phyloP scores from a whole-genome alignment of 768 basidiomycete genomes.

The Chalciporus chontae region DNA sequence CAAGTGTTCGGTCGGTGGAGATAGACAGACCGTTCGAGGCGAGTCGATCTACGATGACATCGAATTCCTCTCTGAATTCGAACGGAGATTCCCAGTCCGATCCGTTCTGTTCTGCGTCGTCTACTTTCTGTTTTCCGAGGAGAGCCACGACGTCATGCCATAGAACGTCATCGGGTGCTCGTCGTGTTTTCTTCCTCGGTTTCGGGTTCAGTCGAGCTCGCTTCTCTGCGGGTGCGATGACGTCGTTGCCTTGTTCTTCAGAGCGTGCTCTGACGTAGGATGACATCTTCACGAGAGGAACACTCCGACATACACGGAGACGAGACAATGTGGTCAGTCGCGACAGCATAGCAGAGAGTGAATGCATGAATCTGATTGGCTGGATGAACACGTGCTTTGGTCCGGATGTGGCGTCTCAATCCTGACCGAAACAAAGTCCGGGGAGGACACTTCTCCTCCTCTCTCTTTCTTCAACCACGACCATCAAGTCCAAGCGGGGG shows the following conservation, averaged over 20 bases:
- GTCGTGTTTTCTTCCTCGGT: constrained; percentile 44
- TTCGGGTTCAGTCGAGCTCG: constrained; percentile 25
- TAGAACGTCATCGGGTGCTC: constrained; percentile 71
- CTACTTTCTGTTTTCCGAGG: constrained; percentile 58
- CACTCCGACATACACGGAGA: not conserved
- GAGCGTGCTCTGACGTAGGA: not conserved
- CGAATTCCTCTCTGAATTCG: constrained; percentile 55
- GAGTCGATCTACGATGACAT: constrained; percentile 60
- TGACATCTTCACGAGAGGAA: not conserved
- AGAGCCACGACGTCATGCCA: constrained; percentile 66
- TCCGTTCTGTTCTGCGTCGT: constrained; percentile 44
- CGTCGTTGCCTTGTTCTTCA: not conserved
- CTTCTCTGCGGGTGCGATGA: constrained; percentile 26
- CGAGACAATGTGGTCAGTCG: not conserved
- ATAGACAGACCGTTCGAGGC: constrained; percentile 54
- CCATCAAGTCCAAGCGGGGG: not conserved
- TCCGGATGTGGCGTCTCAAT: not conserved
- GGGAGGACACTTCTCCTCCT: no score
- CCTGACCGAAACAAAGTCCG: no score
- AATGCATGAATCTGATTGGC: not conserved
- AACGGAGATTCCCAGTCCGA: constrained; percentile 60
- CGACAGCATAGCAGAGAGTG: not conserved
- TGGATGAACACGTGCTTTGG: not conserved
- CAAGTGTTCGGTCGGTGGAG: no score
- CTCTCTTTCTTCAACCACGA: not conserved